Base-by-base conservation (phyloP, 345 rosid species). In the Populus nigra region DNA sequence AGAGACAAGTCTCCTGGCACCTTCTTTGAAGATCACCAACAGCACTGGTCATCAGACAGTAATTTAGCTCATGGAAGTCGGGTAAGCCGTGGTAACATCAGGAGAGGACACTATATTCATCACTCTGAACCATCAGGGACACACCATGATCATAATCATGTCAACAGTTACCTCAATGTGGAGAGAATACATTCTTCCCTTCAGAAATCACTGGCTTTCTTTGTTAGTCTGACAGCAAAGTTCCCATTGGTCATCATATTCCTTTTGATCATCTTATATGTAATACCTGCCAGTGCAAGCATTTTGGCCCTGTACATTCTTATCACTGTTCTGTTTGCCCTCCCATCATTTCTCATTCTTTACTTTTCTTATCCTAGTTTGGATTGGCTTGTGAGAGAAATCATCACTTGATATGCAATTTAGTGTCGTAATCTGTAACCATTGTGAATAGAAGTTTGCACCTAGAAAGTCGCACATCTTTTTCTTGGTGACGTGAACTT, bases 301-400 rank as follows among this genome's bases (percentile, higher is more conserved):
- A 90, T 96, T 83, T 84, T 92, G 78, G 92, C 87, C 11, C 77
- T 93, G 87, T 96, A 92, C 90, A 82, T 93, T 71, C 93, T 96
- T 31, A 81, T 96, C 77, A 93, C 95, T 7, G 77, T 96, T 69
- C 65, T 96, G 74, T 88, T 96, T 72, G 98, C 97, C 62, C 81
- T 96, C 55, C 99, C 99, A 4, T 93, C 98, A 20, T 90, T 89
- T 80, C 96, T 96, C 79, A 88, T 96, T 73, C 84, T 96, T 76
- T 96, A 93, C 84, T 96, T 93, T 31, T 88, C 97, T 29, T 96
- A 86, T 79, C 98, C 99, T 69, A 91, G 94, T 84, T 84, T 96
- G 86, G 93, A 93, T 79, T 96, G 97, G 99, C 94, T 93, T 38
- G 94, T 96, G 35, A 87, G 92, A 76, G 97, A 96, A 88, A 91